A percentile compares a stretch with the other conserved stretches of the same genome.
Conservation (phyloP, 1,284 basidiomycete genomes). For the Porodaedalea pini region DNA sequence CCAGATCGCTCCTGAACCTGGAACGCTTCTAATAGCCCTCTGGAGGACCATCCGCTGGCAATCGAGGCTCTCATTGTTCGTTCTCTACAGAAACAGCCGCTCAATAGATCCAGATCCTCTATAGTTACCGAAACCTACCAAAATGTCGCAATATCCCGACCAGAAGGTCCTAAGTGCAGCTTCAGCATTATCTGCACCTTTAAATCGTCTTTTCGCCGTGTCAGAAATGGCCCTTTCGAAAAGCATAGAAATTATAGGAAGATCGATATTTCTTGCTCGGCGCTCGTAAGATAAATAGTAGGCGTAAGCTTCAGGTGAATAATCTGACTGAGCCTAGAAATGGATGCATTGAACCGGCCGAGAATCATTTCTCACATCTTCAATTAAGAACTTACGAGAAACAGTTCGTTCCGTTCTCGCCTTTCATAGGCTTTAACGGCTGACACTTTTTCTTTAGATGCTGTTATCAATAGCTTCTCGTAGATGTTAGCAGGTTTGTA, state of each 20-base stretch:
- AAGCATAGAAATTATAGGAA: slow-evolving; percentile 54
- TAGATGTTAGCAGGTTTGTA: slow-evolving; percentile 73
- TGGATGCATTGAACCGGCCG: slow-evolving; percentile 10
- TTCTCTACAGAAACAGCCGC: slow-evolving; percentile 38
- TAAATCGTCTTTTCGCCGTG: slow-evolving; percentile 54
- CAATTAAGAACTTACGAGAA: slow-evolving; percentile 43
- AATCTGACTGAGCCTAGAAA: slow-evolving; percentile 42
- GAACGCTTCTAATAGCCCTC: slow-evolving; percentile 63
- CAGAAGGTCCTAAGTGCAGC: slow-evolving; percentile 41
- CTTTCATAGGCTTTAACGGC: slow-evolving; percentile 59
- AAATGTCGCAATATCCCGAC: slow-evolving; percentile 6
- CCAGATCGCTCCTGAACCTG: slow-evolving; percentile 69
- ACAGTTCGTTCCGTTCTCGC: slow-evolving; percentile 56
- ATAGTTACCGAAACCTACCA: background rate
- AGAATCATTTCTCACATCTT: background rate
- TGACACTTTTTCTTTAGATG: slow-evolving; percentile 63
- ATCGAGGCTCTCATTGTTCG: slow-evolving; percentile 40
- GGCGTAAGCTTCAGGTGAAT: slow-evolving; percentile 57
- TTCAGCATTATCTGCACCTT: slow-evolving; percentile 52
- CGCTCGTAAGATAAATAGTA: slow-evolving; percentile 65
- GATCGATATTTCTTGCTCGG: slow-evolving; percentile 60
- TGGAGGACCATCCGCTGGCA: slow-evolving; percentile 40
- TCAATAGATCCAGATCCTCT: background rate
- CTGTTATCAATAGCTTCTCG: slow-evolving; percentile 68
- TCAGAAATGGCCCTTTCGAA: slow-evolving; percentile 80